Evolutionary conservation across 768 basidiomycete genomes (phyloP).

Genomic region (Leccinum aurantiacum): DNA sequence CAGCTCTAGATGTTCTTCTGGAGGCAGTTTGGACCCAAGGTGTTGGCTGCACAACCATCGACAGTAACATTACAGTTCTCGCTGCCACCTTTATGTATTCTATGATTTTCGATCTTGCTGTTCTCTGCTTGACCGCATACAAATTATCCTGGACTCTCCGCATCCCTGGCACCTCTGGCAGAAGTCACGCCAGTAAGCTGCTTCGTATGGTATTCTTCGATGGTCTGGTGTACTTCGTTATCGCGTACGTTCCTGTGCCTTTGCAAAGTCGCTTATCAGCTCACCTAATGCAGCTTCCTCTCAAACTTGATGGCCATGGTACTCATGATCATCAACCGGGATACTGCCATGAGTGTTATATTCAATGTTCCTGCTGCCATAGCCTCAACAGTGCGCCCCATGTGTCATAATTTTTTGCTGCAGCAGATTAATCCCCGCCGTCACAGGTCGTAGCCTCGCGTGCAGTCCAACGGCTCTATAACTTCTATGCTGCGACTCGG

Average conservation of each 20-base stretch:
- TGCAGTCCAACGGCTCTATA: conserved; percentile 58
- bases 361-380: conserved; percentile 67
- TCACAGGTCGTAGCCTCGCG: conserved; percentile 57
- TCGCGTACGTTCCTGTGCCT: conserved; percentile 50
- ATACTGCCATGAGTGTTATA: conserved; percentile 63
- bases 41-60: conserved; percentile 51
- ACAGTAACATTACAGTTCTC: conserved; percentile 61
- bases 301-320: conserved; percentile 45
- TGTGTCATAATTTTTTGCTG: background rate
- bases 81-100: conserved; percentile 74
- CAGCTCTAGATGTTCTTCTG: conserved; percentile 50
- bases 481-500: conserved; percentile 35
- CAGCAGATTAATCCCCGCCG: background rate
- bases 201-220: conserved; percentile 67
- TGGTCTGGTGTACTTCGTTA: conserved; percentile 72
- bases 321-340: conserved; percentile 66
- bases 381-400: conserved; percentile 44
- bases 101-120: conserved; percentile 68
- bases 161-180: conserved; percentile 12
- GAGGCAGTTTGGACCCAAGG: conserved; percentile 52
- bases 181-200: conserved; percentile 43
- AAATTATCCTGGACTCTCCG: conserved; percentile 44
- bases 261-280: conserved; percentile 27
- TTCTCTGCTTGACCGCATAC: conserved; percentile 58
- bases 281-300: conserved; percentile 35